A percentile compares a stretch with the other conserved stretches of the same genome.
Conservation (phyloP, 805 yeast genomes). For the Torulaspora delbrueckii region DNA sequence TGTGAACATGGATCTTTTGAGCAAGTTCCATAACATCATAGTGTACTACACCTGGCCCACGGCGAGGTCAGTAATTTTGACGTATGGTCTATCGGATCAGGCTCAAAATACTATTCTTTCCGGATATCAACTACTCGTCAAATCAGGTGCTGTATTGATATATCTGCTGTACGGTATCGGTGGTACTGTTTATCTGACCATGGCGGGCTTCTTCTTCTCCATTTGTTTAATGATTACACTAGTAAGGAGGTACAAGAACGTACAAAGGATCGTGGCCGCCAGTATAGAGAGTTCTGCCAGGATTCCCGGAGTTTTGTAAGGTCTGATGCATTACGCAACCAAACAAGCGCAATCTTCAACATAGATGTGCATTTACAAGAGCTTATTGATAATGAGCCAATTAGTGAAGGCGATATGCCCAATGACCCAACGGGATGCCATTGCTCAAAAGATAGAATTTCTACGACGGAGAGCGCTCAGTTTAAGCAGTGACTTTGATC, state of each 20-base stretch:
- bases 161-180: constrained; percentile 29
- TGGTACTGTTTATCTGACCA: constrained; percentile 29
- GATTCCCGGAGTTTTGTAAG: constrained; percentile 14
- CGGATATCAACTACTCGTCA: constrained; percentile 20
- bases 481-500: too few relatives aligned
- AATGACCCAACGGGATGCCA: neutral
- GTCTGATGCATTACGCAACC: neutral
- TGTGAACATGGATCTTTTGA: constrained; percentile 22
- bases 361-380: neutral
- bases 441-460: too few relatives aligned
- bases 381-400: too few relatives aligned
- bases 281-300: constrained; percentile 13
- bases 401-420: neutral
- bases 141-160: constrained; percentile 18
- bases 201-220: constrained; percentile 31
- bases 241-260: constrained; percentile 25
- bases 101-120: constrained; percentile 5
- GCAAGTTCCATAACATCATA: constrained; percentile 33
- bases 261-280: constrained; percentile 20
- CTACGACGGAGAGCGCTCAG: too few relatives aligned
- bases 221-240: constrained; percentile 29
- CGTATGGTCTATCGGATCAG: constrained; percentile 1
- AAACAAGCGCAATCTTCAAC: neutral
- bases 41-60: constrained; percentile 27
- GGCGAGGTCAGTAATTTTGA: constrained; percentile 4